Base-by-base conservation (phyloP, 1,139 yeast genomes). In the Kodamaea derodonti region DNA sequence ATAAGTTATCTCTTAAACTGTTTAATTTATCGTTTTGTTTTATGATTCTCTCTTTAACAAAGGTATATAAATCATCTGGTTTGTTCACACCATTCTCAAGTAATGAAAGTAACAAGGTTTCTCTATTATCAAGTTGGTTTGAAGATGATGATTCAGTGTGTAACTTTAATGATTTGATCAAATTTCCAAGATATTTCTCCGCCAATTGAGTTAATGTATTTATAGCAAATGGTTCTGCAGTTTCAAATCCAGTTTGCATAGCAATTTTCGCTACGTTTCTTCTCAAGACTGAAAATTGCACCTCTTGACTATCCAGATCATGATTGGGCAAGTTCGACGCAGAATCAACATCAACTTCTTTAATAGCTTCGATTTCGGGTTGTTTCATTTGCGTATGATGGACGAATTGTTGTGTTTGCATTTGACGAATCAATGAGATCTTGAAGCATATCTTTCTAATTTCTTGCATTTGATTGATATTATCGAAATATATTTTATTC, bases 161-260 rank as follows among this genome's bases (percentile, higher is more conserved):
- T 27, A 78, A 48, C 49, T 81, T 83, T 42, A 92, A 54, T 0
- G 94, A 76, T 45, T 74, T 76, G 11, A 85, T 85, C 33, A 92
- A 64, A 51, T 86, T 88, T 24, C 79, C 69, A 60, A 94, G 54
- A 52, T 85, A 90, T 39, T 75, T 81, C 30, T 85, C 92, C 0
- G 97, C 94, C 27, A 92, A 62, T 47, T 88, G 95, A 0, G 97
- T 78, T 37, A 94, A 61, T 2, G 88, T 75, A 41, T 85, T 84
- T 16, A 86, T 72, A 2, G 97, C 97, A 40, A 72, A 66, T 10
- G 84, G 77, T 45, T 86, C 87, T 0, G 95, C 77, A 1, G 82
- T 69, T 60, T 94, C 97, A 63, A 86, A 94, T 0, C 99, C 99
- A 24, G 85, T 82, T 37, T 87, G 85, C 97, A 92, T 92, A 1